Base-by-base conservation (phyloP, 208 protist genomes). In the Crithidia mellificae region DNA sequence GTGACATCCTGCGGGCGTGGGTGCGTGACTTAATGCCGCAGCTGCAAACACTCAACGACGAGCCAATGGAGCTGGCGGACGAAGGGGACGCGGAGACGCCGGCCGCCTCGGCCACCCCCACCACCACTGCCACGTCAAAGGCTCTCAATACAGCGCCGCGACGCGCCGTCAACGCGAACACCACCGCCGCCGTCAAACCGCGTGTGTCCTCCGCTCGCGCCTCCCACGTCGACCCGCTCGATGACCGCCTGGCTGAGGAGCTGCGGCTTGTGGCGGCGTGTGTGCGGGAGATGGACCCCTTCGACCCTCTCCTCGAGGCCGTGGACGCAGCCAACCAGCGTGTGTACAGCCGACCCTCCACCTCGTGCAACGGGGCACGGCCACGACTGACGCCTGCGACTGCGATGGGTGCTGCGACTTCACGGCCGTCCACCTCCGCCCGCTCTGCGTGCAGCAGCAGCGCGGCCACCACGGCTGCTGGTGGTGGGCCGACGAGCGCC, bases 241-340 rank as follows among this genome's bases (percentile, higher is more conserved):
- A 92, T 34, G 68, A 74, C 11, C 72, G 72, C 25, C 63, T 95
- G 2, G 64, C 73, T 17, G 84, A 87, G 51, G 90, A 95, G 61
- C 83, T 93, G 36, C 77, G 81, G 8, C 80, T 95, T 6, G 63
- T 95, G 29, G 83, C 88, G 58, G 72, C 83, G 52, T 92, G 83
- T 63, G 80, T 93, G 56, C 90, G 87, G 5, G 80, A 87, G 38
- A 84, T 54, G 51, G 82, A 84, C 19, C 47, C 56, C 47, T 76
- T 74, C 34, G 90, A 93, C 52, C 57, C 70, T 2, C 78, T 95
- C 11, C 72, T 78, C 19, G 68, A 74, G 22, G 76, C 81, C 0
- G 59, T 92, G 2, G 81, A 82, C 17, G 74, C 69, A 29, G 66
- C 72, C 20, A 88, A 84, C 47, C 55, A 61, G 9, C 63, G n/a